Conservation (phyloP, 2,329 filamentous ascomycete genomes). For the Laburnicola sp. region DNA sequence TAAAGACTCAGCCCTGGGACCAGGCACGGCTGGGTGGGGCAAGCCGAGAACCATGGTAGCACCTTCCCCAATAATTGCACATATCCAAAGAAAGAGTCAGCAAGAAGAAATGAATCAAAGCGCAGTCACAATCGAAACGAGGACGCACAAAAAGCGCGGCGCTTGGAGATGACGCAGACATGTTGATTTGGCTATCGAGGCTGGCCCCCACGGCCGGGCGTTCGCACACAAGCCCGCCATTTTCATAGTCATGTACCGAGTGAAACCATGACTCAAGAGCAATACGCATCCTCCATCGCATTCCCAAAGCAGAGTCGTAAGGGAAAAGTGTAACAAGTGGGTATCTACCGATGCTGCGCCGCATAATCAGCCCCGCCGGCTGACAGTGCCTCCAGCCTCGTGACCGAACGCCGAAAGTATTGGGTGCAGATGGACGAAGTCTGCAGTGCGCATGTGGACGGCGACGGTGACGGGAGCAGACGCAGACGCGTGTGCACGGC, state of each 20-base stretch:
- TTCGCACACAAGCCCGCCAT: constrained; percentile 10
- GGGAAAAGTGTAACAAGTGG: constrained; percentile 25
- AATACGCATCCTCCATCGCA: constrained; percentile 12
- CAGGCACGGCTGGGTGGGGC: background rate
- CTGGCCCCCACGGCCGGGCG: constrained; percentile 11
- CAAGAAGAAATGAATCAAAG: background rate
- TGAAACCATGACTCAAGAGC: constrained; percentile 11
- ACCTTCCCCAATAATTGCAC: background rate
- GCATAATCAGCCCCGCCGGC: constrained; percentile 20
- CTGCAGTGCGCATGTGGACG: background rate
- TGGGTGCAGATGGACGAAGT: constrained; percentile 4
- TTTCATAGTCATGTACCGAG: constrained; percentile 9
- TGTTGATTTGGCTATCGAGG: constrained; percentile 13
- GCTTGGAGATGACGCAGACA: constrained; percentile 5
- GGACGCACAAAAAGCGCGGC: background rate
- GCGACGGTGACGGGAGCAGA: constrained; percentile 6
- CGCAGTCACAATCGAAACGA: background rate
- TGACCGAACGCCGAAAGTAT: background rate
- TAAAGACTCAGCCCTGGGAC: background rate
- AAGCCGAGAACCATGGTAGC: background rate
- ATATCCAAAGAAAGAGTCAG: background rate
- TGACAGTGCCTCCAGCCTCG: constrained; percentile 10
- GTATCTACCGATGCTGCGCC: constrained; percentile 26
- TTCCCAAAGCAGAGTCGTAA: constrained; percentile 22
- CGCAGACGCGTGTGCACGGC: background rate